Evolutionary conservation across 2,329 filamentous ascomycete genomes (phyloP), one percentile per base, ranked within the genome.

Genomic region (Xylariaceae sp.): DNA sequence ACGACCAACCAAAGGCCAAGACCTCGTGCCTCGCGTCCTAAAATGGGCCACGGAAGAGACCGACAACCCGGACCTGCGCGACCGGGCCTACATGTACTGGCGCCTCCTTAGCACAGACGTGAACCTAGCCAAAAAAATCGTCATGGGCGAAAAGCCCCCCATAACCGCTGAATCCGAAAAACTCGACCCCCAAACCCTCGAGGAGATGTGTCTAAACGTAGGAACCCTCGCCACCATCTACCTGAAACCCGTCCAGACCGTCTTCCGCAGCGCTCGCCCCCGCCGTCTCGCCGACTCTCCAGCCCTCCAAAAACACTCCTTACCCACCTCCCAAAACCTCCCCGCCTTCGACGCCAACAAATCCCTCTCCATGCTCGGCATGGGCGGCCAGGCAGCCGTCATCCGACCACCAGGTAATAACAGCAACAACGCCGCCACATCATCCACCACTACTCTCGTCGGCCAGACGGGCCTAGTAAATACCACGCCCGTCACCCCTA

Each of bases 61-160:
- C n/a, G 94, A 99, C 68, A 96, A 99, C 71, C 94, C 94, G 0
- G 94, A 99, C 72, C 82, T 99, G 31, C 86, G 94, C 60, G 94
- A 99, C 70, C 80, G 94, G 65, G 94, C 94, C 0, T 99, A 96
- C 76, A 97, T 99, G 91, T 99, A 99, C 77, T 99, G 94, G 94
- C 89, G 94, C 3, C 80, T 99, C 11, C 80, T 99, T 1, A 96
- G 91, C 1, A 95, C 91, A 0, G 91, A 96, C 69, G 92, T 95
- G 63, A 85, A 86, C 48, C 84, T 87, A 0, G 94, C 94, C 1
- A 94, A 88, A 68, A 78, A 85, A 59, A 84, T 99, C 50, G 91
- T 99, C 62, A 97, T 99, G 92, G 92, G 94, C 56, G 88, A 95
- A 63, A 99, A 99, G 70, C 94, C 94, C 5, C 83, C 92, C 6